Base-by-base conservation (phyloP, 805 yeast genomes). In the Metschnikowia santaceciliae region DNA sequence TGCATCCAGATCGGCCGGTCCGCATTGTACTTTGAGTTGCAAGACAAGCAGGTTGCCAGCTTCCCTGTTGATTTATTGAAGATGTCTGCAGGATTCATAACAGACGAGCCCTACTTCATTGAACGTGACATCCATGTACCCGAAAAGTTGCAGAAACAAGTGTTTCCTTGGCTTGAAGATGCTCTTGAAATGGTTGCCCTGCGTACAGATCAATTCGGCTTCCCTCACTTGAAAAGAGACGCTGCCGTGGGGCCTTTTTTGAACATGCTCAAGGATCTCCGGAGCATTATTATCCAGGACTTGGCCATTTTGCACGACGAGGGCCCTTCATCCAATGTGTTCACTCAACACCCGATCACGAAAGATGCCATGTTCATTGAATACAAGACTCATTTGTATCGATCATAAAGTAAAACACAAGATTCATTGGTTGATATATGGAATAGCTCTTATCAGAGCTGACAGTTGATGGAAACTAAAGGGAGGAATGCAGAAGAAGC, bases 211-310 rank as follows among this genome's bases (percentile, higher is more conserved):
- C n/a, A 36, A 36, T 6, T 10, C 4, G 39, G 19, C 13, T 19
- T 19, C 6, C 7, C 22, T 11, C 6, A 19, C 3, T 19, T 19
- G 40, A 19, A 15, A 11, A 30, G 6, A n/a, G 26, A 19, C 13
- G 52, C 34, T 26, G 15, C 42, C 30, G 11, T n/a, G 17, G 45
- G 8, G 47, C 42, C 33, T 4, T 46, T 15, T 14, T 38, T 17
- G 38, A 17, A 5, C 39, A 46, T 13, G 37, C 40, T 32, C 19
- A 38, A 30, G 40, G 36, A n/a, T 38, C 39, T 32, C 32, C 22
- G 42, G 23, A 32, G 42, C 5, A 34, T 38, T n/a, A 47, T 47
- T 23, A 22, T 50, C n/a, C 53, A 50, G 30, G 53, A 50, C 30
- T 47, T 50, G 42, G 50, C 48, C 10, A 15, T 50, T 17, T 14